Percentiles rank a stretch among this genome's conserved stretches.
Evolutionary conservation across 2,329 filamentous ascomycete species (phyloP).

Genomic region (Pyrenophora seminiperda): DNA sequence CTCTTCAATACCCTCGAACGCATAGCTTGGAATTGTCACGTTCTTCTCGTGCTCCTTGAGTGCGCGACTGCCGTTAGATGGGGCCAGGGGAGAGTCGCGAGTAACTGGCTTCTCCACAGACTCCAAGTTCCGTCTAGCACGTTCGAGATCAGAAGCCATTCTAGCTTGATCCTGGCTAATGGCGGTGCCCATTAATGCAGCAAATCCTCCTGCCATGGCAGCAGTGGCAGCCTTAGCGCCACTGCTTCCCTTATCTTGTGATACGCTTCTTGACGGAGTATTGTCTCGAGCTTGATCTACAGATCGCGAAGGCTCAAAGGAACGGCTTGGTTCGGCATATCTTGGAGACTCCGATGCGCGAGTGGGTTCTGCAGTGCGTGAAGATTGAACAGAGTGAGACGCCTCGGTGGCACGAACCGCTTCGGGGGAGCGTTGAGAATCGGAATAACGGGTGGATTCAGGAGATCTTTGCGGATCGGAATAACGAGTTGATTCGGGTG

Average conservation of each 20-base stretch:
- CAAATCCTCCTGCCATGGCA: slow-evolving; percentile 42
- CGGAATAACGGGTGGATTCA: no score
- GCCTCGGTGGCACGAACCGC: neutral
- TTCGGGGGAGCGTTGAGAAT: neutral
- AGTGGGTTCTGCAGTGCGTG: no score
- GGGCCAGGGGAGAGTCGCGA: slow-evolving; percentile 19
- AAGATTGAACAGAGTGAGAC: neutral
- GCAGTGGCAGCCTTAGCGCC: slow-evolving; percentile 27
- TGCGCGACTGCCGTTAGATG: slow-evolving; percentile 25
- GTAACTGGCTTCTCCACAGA: slow-evolving; percentile 25
- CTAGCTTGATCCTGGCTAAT: slow-evolving; percentile 44
- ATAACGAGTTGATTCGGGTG: no score
- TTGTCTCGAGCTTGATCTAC: slow-evolving; percentile 5
- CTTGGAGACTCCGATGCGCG: no score
- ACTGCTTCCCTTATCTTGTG: slow-evolving; percentile 19
- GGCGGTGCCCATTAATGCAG: slow-evolving; percentile 38
- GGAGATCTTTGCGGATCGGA: no score
- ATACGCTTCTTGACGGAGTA: slow-evolving; percentile 10
- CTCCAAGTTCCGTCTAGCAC: slow-evolving; percentile 34
- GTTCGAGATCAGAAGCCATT: slow-evolving; percentile 35
- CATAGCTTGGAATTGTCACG: slow-evolving; percentile 39
- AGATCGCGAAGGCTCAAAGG: neutral
- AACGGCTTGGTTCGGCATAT: neutral
- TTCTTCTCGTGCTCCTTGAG: slow-evolving; percentile 21
- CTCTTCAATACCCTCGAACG: slow-evolving; percentile 44